These are phyloP conservation scores for Rhizoclosmatium sp. DNA, from an alignment of 192 early-diverging fungal species.

Conservation along the genomic window DNA sequence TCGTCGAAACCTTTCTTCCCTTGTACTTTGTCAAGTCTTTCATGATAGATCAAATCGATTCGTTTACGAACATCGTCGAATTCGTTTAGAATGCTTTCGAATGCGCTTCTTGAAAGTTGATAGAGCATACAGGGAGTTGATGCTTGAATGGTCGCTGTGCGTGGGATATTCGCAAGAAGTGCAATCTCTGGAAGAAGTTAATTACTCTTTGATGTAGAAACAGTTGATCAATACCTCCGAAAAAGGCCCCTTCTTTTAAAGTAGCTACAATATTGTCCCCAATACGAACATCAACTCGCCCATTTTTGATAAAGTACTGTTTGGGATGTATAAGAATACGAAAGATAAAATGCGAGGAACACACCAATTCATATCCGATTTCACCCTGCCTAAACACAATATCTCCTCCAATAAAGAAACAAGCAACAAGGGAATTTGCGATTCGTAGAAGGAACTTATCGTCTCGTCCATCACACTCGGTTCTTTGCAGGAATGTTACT, in stretches of 20 bases:
- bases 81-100: slow-evolving; percentile 35
- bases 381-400: slow-evolving; percentile 29
- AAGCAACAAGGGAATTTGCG: slow-evolving; percentile 34
- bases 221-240: slow-evolving; percentile 40
- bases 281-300: neutral
- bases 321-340: neutral
- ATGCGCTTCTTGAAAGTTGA: slow-evolving; percentile 25
- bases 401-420: slow-evolving; percentile 34
- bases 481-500: slow-evolving; percentile 54
- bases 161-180: slow-evolving; percentile 39
- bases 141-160: slow-evolving; percentile 42
- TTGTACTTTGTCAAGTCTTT: slow-evolving; percentile 52
- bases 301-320: slow-evolving; percentile 15
- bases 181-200: slow-evolving; percentile 19
- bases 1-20: slow-evolving; percentile 35
- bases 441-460: slow-evolving; percentile 46
- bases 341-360: neutral
- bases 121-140: slow-evolving; percentile 31
- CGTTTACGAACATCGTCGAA: slow-evolving; percentile 47
- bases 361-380: slow-evolving; percentile 53
- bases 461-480: slow-evolving; percentile 49
- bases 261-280: neutral
- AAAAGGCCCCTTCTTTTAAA: slow-evolving; percentile 42
- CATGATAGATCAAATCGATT: slow-evolving; percentile 49
- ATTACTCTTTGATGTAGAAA: neutral